Evolutionary conservation across 768 basidiomycete genomes (phyloP).

Genomic region (Lentinula aciculospora): DNA sequence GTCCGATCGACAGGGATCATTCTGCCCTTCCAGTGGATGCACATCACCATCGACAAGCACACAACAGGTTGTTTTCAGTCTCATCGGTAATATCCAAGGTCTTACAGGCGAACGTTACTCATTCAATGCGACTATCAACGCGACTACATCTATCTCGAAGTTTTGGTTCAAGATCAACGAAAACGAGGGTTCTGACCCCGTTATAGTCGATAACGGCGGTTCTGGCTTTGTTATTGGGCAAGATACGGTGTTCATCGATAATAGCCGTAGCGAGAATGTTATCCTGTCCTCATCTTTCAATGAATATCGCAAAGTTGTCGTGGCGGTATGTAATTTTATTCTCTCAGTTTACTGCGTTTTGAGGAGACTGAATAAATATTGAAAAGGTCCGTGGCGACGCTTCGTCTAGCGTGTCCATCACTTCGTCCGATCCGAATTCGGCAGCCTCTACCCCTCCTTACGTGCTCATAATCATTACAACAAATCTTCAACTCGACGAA

Average conservation of each 20-base stretch:
- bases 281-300: neutral
- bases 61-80: neutral
- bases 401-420: neutral
- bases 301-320: neutral
- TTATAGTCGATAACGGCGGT: slow-evolving; percentile 35
- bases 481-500: neutral
- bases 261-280: neutral
- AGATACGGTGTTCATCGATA: slow-evolving; percentile 34
- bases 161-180: slow-evolving; percentile 49
- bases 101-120: slow-evolving; percentile 10
- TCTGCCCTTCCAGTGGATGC: neutral
- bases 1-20: slow-evolving; percentile 2
- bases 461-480: neutral
- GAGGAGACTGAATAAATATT: too few species aligned
- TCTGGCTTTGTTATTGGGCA: slow-evolving; percentile 35
- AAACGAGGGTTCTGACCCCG: slow-evolving; percentile 29
- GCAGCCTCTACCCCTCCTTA: neutral
- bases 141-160: slow-evolving; percentile 34
- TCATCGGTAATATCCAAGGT: slow-evolving; percentile 32
- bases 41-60: neutral
- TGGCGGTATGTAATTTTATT: neutral
- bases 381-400: neutral
- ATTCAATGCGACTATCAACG: slow-evolving; percentile 31
- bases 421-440: neutral
- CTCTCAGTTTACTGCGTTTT: neutral